phyloP scores from a whole-genome alignment of 1,139 yeast genomes.

The Tardiomyces blankii region DNA sequence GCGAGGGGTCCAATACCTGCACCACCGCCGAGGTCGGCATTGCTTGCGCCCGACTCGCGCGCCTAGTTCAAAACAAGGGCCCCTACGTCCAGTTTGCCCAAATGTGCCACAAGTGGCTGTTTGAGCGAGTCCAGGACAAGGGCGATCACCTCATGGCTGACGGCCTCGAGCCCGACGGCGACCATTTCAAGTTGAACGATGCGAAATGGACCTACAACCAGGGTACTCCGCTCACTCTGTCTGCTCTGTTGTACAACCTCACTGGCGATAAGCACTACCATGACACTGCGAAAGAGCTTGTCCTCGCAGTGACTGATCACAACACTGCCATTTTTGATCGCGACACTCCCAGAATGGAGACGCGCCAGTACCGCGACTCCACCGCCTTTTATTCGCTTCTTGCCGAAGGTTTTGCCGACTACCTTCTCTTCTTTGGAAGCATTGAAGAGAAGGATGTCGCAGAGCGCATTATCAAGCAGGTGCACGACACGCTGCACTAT shows the following conservation, averaged over 20 bases:
- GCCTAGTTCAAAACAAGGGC: conserved; percentile 35
- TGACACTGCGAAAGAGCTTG: conserved; percentile 46
- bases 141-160: conserved; percentile 49
- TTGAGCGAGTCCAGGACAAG: conserved; percentile 41
- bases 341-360: conserved; percentile 41
- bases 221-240: conserved; percentile 53
- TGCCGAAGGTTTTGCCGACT: conserved; percentile 62
- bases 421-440: conserved; percentile 38
- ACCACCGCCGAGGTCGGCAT: conserved; percentile 66
- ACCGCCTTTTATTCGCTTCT: conserved; percentile 55
- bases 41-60: conserved; percentile 50
- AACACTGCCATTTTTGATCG: conserved; percentile 52
- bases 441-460: conserved; percentile 27
- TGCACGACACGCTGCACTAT: conserved; percentile 20
- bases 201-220: conserved; percentile 63
- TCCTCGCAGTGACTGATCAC: conserved; percentile 47
- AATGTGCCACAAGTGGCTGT: conserved; percentile 44
- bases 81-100: conserved; percentile 42
- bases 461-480: conserved; percentile 15
- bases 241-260: conserved; percentile 39
- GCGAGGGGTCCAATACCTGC: conserved; percentile 51
- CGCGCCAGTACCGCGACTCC: conserved; percentile 56
- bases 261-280: conserved; percentile 48
- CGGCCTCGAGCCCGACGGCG: conserved; percentile 42
- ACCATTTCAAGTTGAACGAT: conserved; percentile 32